Evolutionary conservation across 257 asterid genomes (phyloP), one percentile per base, ranked within the genome.

Genomic region (Paraleonurus japonicus): DNA sequence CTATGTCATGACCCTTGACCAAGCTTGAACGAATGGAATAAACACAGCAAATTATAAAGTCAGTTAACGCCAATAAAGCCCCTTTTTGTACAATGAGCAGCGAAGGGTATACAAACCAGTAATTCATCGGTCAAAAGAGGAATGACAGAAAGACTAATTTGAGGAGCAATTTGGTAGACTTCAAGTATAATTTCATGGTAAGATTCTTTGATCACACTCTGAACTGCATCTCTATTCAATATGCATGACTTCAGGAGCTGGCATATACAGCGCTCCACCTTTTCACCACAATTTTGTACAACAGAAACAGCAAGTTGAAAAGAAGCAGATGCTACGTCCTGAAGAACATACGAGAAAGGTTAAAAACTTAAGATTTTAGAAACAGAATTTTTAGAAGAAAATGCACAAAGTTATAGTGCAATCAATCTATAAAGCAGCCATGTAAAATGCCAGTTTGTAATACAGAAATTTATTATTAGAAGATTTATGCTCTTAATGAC

Each of bases 221-320:
- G 71, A 57, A 88, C 82, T 75, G 84, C 85, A 57, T 88, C 95
- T 71, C 89, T 80, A 51, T 81, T 81, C 67, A 83, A 78, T 82
- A 92, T 92, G 76, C 98, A 92, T 39, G 95, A 84, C 68, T 80
- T 84, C 78, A 92, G 79, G 84, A 92, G 90, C 73, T 79, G 84
- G 76, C 84, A 76, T 58, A 90, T 66, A 43, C 27, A 65, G 70
- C 61, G 75, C 83, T 85, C 88, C 66, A 84, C 80, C 85, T 81
- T 87, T 77, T 77, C 85, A 6, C 85, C 83, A 73, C 83, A 82
- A 69, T 65, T 84, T 76, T 84, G 84, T 72, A 92, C 68, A 70
- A 90, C 86, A 72, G 87, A 81, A 72, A 76, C 85, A 58, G 96
- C 96, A 64, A 92, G 92, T 73, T 68, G 86, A 73, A 76, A 81